Percentiles rank a stretch among this genome's conserved stretches.
Conservation (phyloP, 495 filamentous ascomycete species). For the Talaromyces proteolyticus region DNA sequence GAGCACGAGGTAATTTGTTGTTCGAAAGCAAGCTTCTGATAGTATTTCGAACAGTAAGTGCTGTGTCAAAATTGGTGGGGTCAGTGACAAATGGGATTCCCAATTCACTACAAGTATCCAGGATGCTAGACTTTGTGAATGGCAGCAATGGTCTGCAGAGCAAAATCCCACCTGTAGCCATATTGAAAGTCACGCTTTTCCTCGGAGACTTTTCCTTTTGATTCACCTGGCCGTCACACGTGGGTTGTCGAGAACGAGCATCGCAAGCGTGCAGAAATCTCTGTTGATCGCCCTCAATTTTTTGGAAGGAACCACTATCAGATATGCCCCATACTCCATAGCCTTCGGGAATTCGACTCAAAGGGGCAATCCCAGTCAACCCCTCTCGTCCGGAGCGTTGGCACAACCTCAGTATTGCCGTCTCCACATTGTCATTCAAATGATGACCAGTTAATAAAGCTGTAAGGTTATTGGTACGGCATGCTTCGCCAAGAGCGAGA, state of each 20-base stretch:
- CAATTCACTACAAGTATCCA: slow-evolving; percentile 64
- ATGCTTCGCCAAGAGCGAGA: slow-evolving; percentile 58
- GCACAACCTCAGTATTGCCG: slow-evolving; percentile 69
- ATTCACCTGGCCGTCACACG: neutral
- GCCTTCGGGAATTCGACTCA: slow-evolving; percentile 75
- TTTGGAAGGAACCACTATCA: slow-evolving; percentile 50
- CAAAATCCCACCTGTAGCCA: slow-evolving; percentile 64
- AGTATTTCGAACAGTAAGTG: slow-evolving; percentile 73
- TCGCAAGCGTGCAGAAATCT: neutral
- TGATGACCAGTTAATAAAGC: slow-evolving; percentile 77
- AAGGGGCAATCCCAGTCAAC: slow-evolving; percentile 59
- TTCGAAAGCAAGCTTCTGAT: slow-evolving; percentile 59
- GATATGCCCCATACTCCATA: slow-evolving; percentile 64
- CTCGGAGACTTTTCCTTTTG: neutral
- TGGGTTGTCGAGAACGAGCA: neutral
- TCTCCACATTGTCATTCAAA: slow-evolving; percentile 81
- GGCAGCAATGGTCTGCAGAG: slow-evolving; percentile 70
- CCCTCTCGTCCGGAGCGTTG: slow-evolving; percentile 56
- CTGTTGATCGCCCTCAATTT: neutral
- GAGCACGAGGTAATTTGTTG: slow-evolving; percentile 59
- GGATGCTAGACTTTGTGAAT: slow-evolving; percentile 65
- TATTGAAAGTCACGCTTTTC: slow-evolving; percentile 14
- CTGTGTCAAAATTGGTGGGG: slow-evolving; percentile 74
- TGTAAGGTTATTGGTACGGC: slow-evolving; percentile 36
- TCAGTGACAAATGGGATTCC: slow-evolving; percentile 75